These are phyloP conservation scores for Wickerhamomyces xylosicus DNA, from an alignment of 805 yeast species.

Conservation along the genomic window DNA sequence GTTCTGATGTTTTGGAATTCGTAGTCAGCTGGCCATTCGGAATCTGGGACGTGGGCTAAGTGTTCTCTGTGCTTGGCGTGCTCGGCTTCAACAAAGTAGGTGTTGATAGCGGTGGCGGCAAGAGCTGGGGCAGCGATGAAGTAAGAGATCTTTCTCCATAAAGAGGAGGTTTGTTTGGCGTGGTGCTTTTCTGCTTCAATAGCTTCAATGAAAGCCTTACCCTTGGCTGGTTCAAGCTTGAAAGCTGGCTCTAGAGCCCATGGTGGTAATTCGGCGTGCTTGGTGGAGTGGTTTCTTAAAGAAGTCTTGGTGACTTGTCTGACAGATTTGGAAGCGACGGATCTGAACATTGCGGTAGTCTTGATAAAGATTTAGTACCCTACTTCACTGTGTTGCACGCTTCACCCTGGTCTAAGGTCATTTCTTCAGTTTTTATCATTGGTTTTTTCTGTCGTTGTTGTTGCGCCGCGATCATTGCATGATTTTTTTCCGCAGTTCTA, in stretches of 20 bases:
- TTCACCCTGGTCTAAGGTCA: background rate
- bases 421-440: slow-evolving; percentile 1
- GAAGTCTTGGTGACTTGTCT: slow-evolving; percentile 13
- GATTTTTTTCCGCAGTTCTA: slow-evolving; percentile 4
- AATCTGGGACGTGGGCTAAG: slow-evolving; percentile 59
- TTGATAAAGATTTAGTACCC: background rate
- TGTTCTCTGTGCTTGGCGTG: slow-evolving; percentile 89
- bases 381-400: background rate
- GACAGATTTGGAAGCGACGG: slow-evolving; percentile 23
- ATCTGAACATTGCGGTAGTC: slow-evolving; percentile 32
- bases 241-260: slow-evolving; percentile 38
- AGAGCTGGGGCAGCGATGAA: slow-evolving; percentile 80
- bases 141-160: slow-evolving; percentile 82
- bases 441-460: background rate
- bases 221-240: slow-evolving; percentile 33
- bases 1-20: slow-evolving; percentile 86
- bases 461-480: slow-evolving; percentile 6
- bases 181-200: slow-evolving; percentile 65
- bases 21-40: slow-evolving; percentile 87
- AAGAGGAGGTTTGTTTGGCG: slow-evolving; percentile 61
- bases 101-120: slow-evolving; percentile 65
- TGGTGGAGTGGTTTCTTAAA: slow-evolving; percentile 14
- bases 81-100: slow-evolving; percentile 70
- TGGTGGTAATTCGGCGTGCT: slow-evolving; percentile 24
- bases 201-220: slow-evolving; percentile 54